A percentile compares a stretch with the other conserved stretches of the same genome.
Evolutionary conservation across 2,329 filamentous ascomycete species (phyloP).

Genomic region (Diplodia scrobiculata): DNA sequence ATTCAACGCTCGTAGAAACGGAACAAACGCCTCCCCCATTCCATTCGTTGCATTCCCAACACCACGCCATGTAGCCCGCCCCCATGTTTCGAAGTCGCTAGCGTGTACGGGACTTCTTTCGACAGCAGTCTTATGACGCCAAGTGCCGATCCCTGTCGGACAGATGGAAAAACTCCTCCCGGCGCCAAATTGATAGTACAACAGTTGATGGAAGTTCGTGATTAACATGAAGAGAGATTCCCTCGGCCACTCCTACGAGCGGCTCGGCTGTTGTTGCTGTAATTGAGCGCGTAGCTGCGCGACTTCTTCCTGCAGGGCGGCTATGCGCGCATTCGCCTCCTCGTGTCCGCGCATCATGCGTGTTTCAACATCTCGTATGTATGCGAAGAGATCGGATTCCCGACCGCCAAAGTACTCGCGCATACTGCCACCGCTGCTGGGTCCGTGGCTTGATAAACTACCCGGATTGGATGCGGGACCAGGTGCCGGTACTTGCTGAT

Average conservation of each 20-base stretch:
- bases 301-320: conserved; percentile 50
- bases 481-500: conserved; percentile 42
- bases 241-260: conserved; percentile 15
- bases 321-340: conserved; percentile 52
- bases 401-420: conserved; percentile 65
- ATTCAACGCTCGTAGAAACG: conserved; percentile 8
- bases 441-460: conserved; percentile 53
- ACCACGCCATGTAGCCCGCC: conserved; percentile 18
- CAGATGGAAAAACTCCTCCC: conserved; percentile 27
- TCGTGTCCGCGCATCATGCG: conserved; percentile 51
- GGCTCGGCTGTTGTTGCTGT: conserved; percentile 27
- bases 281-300: conserved; percentile 32
- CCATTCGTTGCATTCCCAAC: conserved; percentile 11
- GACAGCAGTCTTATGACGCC: conserved; percentile 29
- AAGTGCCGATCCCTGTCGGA: conserved; percentile 27
- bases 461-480: conserved; percentile 53
- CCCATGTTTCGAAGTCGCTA: conserved; percentile 33
- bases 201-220: conserved; percentile 26
- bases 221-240: conserved; percentile 28
- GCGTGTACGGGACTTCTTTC: conserved; percentile 38
- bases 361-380: conserved; percentile 69
- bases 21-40: conserved; percentile 10
- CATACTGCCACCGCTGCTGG: conserved; percentile 61
- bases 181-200: conserved; percentile 31
- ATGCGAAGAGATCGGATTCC: conserved; percentile 64